Percentiles rank a stretch among this genome's conserved stretches.
Evolutionary conservation across 768 basidiomycete genomes (phyloP).

Genomic region (Gautieria morchelliformis): DNA sequence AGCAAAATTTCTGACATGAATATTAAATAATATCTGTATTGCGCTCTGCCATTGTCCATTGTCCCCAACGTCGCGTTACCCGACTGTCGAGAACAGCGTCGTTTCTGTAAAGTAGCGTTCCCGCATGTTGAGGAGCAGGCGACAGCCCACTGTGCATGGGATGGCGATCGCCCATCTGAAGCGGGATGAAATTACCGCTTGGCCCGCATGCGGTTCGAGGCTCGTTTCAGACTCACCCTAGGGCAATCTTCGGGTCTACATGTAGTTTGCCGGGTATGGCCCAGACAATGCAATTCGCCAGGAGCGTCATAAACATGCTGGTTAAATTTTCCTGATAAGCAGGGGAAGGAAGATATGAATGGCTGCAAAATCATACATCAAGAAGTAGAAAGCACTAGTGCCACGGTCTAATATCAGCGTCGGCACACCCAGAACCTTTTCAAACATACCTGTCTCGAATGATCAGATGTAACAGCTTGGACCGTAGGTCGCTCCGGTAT

Average conservation of each 20-base stretch:
- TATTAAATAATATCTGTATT: no score
- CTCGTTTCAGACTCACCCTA: neutral
- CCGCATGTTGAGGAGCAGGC: slow-evolving; percentile 48
- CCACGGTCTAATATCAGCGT: neutral
- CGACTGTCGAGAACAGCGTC: no score
- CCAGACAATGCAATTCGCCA: neutral
- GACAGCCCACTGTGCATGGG: slow-evolving; percentile 47
- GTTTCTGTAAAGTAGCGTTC: neutral
- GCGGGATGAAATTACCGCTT: neutral
- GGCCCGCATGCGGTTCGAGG: neutral
- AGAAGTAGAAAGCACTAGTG: neutral
- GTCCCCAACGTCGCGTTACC: no score
- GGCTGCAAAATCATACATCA: neutral
- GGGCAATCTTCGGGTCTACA: neutral
- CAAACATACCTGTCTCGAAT: neutral
- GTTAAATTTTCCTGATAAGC: neutral
- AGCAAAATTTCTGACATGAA: no score
- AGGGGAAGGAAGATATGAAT: neutral
- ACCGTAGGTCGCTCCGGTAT: neutral
- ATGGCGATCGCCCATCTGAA: slow-evolving; percentile 34
- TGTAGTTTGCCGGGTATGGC: neutral
- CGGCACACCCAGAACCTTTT: neutral
- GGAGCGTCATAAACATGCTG: neutral
- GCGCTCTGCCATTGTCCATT: no score
- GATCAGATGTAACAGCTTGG: neutral